Percentiles rank a stretch among this genome's conserved stretches.
Evolutionary conservation across 176 grass and related monocot species (phyloP).

Genomic region (Cenchrus fungigraminus): DNA sequence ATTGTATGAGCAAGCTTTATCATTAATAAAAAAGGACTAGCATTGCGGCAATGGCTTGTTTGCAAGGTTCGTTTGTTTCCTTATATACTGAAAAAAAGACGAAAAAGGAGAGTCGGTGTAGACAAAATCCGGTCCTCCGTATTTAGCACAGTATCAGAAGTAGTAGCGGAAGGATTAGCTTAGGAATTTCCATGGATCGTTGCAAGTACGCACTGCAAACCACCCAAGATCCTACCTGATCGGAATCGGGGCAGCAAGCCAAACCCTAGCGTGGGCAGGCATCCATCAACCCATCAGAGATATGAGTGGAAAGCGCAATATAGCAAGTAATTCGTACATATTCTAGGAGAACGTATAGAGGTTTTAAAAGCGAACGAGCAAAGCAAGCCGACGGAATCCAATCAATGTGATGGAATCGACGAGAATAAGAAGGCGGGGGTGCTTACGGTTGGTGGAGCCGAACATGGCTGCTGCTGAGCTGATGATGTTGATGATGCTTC

Average conservation of each 20-base stretch:
- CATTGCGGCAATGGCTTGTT: background rate
- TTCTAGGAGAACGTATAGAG: background rate
- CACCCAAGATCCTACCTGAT: background rate
- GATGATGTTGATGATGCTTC: background rate
- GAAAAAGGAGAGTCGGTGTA: background rate
- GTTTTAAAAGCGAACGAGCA: background rate
- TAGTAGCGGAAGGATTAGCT: background rate
- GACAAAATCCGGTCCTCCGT: background rate
- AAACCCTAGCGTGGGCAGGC: background rate
- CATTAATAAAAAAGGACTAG: background rate
- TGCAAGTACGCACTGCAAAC: background rate
- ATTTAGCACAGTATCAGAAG: background rate
- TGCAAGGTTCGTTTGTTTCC: background rate
- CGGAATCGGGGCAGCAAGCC: background rate
- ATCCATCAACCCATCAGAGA: background rate
- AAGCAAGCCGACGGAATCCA: background rate
- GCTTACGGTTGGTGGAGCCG: conserved; percentile 63
- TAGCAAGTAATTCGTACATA: background rate
- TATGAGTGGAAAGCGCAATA: background rate
- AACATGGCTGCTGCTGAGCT: conserved; percentile 51
- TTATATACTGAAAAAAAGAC: background rate
- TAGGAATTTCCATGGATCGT: background rate
- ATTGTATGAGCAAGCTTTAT: background rate
- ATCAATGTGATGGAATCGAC: conserved; percentile 1
- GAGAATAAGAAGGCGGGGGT: too few relatives aligned